These are phyloP conservation scores for Sarcodon aspratus DNA, from an alignment of 768 basidiomycete species.

Conservation along the genomic window DNA sequence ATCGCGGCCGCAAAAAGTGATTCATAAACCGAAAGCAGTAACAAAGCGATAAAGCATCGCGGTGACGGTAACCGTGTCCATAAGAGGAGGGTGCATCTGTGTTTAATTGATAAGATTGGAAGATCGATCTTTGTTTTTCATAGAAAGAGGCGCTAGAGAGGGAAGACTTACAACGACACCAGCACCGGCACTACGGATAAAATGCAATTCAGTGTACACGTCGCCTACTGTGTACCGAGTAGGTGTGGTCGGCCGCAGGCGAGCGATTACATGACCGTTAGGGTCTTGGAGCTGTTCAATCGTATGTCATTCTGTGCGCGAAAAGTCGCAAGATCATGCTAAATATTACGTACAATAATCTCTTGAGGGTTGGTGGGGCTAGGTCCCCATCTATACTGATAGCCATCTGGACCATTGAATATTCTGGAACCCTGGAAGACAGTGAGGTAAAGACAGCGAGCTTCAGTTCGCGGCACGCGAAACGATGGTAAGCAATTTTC, in stretches of 20 bases:
- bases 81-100: slow-evolving; percentile 81
- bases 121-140: neutral
- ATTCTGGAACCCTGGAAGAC: slow-evolving; percentile 28
- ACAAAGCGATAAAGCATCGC: slow-evolving; percentile 82
- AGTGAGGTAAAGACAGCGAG: slow-evolving; percentile 2
- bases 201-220: slow-evolving; percentile 79
- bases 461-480: slow-evolving; percentile 4
- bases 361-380: slow-evolving; percentile 32
- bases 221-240: slow-evolving; percentile 81
- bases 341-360: slow-evolving; percentile 21
- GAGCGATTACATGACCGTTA: slow-evolving; percentile 58
- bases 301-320: slow-evolving; percentile 6
- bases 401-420: slow-evolving; percentile 78
- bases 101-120: slow-evolving; percentile 4
- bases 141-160: slow-evolving; percentile 6
- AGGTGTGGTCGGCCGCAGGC: slow-evolving; percentile 67
- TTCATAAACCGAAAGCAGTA: slow-evolving; percentile 34
- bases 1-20: too few species aligned
- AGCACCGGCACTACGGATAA: slow-evolving; percentile 65
- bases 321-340: slow-evolving; percentile 16
- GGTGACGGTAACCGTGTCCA: slow-evolving; percentile 81
- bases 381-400: slow-evolving; percentile 74
- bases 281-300: slow-evolving; percentile 56
- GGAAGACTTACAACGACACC: slow-evolving; percentile 59
- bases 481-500: slow-evolving; percentile 3